These are phyloP conservation scores for Alternaria sp. DNA, from an alignment of 2,329 filamentous ascomycete genomes.

Conservation along the genomic window DNA sequence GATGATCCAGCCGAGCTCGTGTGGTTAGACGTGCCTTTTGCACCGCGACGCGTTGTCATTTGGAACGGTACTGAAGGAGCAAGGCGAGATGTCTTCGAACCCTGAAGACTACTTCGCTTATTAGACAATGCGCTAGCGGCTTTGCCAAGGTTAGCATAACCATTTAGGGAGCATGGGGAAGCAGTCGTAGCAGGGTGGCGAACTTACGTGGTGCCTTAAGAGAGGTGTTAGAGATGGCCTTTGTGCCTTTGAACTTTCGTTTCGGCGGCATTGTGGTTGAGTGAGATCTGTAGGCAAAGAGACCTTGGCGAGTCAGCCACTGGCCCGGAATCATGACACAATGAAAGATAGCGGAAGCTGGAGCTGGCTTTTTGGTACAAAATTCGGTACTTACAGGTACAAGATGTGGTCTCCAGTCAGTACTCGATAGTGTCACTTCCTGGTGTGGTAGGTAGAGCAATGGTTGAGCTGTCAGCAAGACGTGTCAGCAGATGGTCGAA, in stretches of 20 bases:
- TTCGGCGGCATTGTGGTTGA: conserved; percentile 45
- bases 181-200: conserved; percentile 16
- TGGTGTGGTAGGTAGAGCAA: conserved; percentile 3
- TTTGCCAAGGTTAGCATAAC: conserved; percentile 50
- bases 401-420: not conserved
- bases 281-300: conserved; percentile 14
- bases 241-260: conserved; percentile 41
- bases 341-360: conserved; percentile 2
- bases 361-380: not conserved
- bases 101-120: conserved; percentile 50
- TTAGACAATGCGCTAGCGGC: conserved; percentile 45
- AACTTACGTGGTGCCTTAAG: conserved; percentile 35
- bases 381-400: conserved; percentile 23
- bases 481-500: conserved; percentile 25
- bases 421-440: not conserved
- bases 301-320: conserved; percentile 24
- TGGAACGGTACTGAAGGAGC: conserved; percentile 59
- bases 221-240: conserved; percentile 26
- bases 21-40: conserved; percentile 50
- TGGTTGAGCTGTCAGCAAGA: conserved; percentile 27
- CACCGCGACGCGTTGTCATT: conserved; percentile 59
- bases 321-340: conserved; percentile 27
- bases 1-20: conserved; percentile 48
- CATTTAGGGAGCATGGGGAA: conserved; percentile 28
- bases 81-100: conserved; percentile 52